A percentile compares a stretch with the other conserved stretches of the same genome.
Evolutionary conservation across 1,139 yeast genomes (phyloP).

Genomic region (Taphrina wiesneri): DNA sequence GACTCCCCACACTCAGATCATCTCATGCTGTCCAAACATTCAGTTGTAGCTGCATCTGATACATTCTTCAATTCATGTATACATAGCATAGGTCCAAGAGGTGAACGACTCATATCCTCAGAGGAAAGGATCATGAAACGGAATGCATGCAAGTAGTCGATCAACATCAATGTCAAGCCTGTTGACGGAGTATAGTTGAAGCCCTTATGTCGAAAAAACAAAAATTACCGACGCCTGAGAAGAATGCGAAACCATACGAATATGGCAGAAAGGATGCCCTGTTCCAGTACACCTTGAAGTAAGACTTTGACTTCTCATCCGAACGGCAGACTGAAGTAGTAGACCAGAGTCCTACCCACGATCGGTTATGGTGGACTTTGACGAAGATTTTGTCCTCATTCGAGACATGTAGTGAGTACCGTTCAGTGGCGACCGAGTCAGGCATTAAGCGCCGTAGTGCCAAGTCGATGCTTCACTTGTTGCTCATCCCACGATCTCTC

Average conservation of each 20-base stretch:
- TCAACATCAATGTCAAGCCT: neutral
- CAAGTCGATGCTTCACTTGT: constrained; percentile 61
- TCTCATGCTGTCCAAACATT: too few species aligned
- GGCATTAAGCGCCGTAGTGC: constrained; percentile 47
- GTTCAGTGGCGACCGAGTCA: neutral
- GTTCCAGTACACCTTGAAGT: constrained; percentile 1
- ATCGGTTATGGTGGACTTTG: constrained; percentile 13
- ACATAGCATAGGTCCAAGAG: too few species aligned
- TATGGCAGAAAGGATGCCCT: neutral
- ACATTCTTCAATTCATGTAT: too few species aligned
- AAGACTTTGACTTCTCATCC: neutral
- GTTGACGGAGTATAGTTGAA: neutral
- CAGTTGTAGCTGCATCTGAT: too few species aligned
- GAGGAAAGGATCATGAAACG: too few species aligned
- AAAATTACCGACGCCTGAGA: neutral
- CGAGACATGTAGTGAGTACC: constrained; percentile 23
- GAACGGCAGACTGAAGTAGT: neutral
- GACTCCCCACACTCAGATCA: neutral
- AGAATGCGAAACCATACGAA: neutral
- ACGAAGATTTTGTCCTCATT: constrained; percentile 34
- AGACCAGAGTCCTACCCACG: constrained; percentile 16
- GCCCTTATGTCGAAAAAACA: neutral
- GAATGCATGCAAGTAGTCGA: neutral
- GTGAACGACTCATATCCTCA: too few species aligned
- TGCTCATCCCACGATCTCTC: constrained; percentile 59